Conservation (phyloP, 2,329 filamentous ascomycete genomes). For the Pezicula neosporulosa region DNA sequence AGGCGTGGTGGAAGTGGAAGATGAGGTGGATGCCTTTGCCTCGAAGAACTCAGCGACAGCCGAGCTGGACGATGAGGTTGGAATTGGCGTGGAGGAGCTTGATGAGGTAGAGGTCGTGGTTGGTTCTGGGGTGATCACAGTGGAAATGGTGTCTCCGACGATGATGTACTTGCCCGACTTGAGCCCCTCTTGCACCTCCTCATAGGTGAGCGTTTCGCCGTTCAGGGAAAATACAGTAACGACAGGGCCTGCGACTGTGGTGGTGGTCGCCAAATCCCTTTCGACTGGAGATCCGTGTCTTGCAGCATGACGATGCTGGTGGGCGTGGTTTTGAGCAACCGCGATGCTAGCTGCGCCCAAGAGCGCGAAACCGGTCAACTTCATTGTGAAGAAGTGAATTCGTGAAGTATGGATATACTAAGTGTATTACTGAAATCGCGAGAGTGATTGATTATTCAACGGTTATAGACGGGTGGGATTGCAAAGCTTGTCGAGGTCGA, state of each 20-base stretch:
- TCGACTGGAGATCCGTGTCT: slow-evolving; percentile 48
- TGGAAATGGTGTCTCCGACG: slow-evolving; percentile 48
- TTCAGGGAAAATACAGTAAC: slow-evolving; percentile 71
- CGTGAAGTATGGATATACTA: slow-evolving; percentile 20
- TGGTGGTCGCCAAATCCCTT: slow-evolving; percentile 29
- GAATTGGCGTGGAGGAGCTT: slow-evolving; percentile 20
- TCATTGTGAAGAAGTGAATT: slow-evolving; percentile 31
- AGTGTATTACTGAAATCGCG: slow-evolving; percentile 2
- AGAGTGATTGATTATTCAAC: slow-evolving; percentile 2
- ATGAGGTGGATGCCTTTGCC: slow-evolving; percentile 2
- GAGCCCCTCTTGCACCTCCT: slow-evolving; percentile 70
- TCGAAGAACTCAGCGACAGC: slow-evolving; percentile 10
- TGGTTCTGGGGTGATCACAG: slow-evolving; percentile 37
- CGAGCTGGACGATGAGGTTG: slow-evolving; percentile 3
- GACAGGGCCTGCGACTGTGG: slow-evolving; percentile 52
- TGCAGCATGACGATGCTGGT: slow-evolving; percentile 56
- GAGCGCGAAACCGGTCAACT: slow-evolving; percentile 24
- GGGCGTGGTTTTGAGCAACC: slow-evolving; percentile 56
- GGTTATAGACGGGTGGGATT: slow-evolving; percentile 9
- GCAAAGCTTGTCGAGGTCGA: slow-evolving; percentile 11
- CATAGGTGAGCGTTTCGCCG: slow-evolving; percentile 53
- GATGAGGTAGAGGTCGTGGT: slow-evolving; percentile 26
- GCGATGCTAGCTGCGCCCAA: slow-evolving; percentile 40
- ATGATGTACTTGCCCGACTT: slow-evolving; percentile 66
- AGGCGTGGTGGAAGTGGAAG: slow-evolving; percentile 25